phyloP scores from a whole-genome alignment of 768 basidiomycete species.

The Dioszegia hungarica region DNA sequence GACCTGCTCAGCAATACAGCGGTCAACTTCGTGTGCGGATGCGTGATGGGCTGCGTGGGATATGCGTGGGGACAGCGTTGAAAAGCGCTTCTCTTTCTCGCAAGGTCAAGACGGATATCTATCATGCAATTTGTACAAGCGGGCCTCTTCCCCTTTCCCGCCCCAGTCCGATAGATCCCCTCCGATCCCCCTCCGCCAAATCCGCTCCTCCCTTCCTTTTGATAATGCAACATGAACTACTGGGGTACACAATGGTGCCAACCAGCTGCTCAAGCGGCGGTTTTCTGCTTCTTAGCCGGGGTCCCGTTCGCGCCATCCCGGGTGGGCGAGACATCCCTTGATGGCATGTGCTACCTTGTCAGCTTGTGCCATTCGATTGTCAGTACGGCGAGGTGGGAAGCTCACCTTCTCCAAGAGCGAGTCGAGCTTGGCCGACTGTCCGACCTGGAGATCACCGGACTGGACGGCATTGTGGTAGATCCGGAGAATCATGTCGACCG shows the following conservation, averaged over 20 bases:
- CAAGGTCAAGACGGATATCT: not conserved
- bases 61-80: conserved; percentile 10
- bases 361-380: not conserved
- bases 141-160: too few relatives aligned
- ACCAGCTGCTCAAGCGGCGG: conserved; percentile 2
- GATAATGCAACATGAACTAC: too few relatives aligned
- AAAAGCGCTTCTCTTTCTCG: not conserved
- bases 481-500: conserved; percentile 93
- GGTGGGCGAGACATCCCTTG: conserved; percentile 36
- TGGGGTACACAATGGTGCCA: too few relatives aligned
- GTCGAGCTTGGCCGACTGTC: conserved; percentile 89
- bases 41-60: conserved; percentile 24
- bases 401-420: conserved; percentile 64
- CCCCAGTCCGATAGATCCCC: too few relatives aligned
- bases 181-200: not conserved
- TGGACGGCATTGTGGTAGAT: conserved; percentile 92
- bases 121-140: not conserved
- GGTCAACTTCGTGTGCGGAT: conserved; percentile 52
- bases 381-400: not conserved
- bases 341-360: conserved; percentile 35
- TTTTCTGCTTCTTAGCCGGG: conserved; percentile 27
- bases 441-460: conserved; percentile 83
- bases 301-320: conserved; percentile 11
- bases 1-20: conserved; percentile 79
- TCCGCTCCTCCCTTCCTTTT: too few relatives aligned